phyloP scores from a whole-genome alignment of 164 flowering plant species.

The Piper longum region DNA sequence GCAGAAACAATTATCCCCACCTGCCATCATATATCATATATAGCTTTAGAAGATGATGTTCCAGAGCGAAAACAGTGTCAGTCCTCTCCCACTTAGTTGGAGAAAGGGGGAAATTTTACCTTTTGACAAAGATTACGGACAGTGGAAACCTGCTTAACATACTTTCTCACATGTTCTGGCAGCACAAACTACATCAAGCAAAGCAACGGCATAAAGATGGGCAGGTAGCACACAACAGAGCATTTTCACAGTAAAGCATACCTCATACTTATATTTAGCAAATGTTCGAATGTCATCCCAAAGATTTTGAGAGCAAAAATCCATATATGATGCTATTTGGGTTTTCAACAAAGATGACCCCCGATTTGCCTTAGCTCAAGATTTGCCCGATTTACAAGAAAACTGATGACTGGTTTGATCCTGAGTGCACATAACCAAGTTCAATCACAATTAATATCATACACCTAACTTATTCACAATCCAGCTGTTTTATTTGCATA shows the following conservation, averaged over 20 bases:
- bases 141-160: slow-evolving; percentile 63
- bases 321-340: slow-evolving; percentile 34
- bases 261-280: slow-evolving; percentile 85
- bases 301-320: slow-evolving; percentile 44
- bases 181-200: slow-evolving; percentile 51
- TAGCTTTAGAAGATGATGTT: background rate
- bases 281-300: slow-evolving; percentile 82
- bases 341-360: slow-evolving; percentile 31
- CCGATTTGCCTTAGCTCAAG: slow-evolving; percentile 34
- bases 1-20: slow-evolving; percentile 71
- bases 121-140: slow-evolving; percentile 87
- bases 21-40: slow-evolving; percentile 21
- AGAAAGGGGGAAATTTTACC: slow-evolving; percentile 26
- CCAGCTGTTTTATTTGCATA: background rate
- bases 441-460: background rate
- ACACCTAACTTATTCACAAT: background rate
- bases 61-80: background rate
- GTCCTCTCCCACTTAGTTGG: background rate
- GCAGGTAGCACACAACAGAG: background rate
- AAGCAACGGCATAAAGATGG: background rate
- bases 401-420: slow-evolving; percentile 11
- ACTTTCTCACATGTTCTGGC: slow-evolving; percentile 56
- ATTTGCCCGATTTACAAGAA: slow-evolving; percentile 38
- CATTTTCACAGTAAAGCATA: slow-evolving; percentile 9
- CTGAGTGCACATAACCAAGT: background rate